Base-by-base conservation (phyloP, 1,139 yeast genomes). In the Taphrina sp. region DNA sequence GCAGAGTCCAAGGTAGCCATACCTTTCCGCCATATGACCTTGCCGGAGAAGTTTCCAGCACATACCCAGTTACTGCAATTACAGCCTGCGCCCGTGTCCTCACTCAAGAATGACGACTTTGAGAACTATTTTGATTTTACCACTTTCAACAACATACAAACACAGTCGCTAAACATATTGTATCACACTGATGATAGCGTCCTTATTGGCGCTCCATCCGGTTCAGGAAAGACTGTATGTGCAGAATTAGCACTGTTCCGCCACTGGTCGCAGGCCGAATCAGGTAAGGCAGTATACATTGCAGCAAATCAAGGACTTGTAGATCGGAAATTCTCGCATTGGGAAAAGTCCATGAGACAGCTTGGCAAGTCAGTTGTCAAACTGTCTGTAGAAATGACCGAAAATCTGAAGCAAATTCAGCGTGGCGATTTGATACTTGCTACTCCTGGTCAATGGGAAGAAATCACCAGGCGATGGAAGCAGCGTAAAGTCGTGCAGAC, bases 401-500 rank as follows among this genome's bases (percentile, higher is more conserved):
- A 69, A 1, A 94, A 89, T 64, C 65, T 83, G 57, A 72, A 74
- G 53, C 62, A 79, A 2, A 64, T 88, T 8, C 80, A 81, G 1
- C 70, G 72, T 22, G 77, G 81, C 58, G 90, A 87, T 65, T 68
- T 90, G 56, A 69, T 87, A n/a, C 68, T 90, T 16, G 80, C 87
- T 2, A 88, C 96, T 0, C 95, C 96, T 0, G 75, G 71, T 19
- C 90, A 86, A 60, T 85, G 88, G 73, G 90, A 86, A 60, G 63
- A 72, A 2, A 65, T 89, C 1, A 79, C 95, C 0, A 78, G 92
- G 61, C 76, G 90, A 52, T 92, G 97, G 97, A 82, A 82, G 63
- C 84, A 81, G 61, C 73, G 89, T 59, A 82, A 79, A 64, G 81
- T 82, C 47, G 73, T 90, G 2, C 89, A 84, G 59, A 69, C 79